These are phyloP conservation scores for Silene conica DNA, from an alignment of 148 eudicot species.

Conservation along the genomic window DNA sequence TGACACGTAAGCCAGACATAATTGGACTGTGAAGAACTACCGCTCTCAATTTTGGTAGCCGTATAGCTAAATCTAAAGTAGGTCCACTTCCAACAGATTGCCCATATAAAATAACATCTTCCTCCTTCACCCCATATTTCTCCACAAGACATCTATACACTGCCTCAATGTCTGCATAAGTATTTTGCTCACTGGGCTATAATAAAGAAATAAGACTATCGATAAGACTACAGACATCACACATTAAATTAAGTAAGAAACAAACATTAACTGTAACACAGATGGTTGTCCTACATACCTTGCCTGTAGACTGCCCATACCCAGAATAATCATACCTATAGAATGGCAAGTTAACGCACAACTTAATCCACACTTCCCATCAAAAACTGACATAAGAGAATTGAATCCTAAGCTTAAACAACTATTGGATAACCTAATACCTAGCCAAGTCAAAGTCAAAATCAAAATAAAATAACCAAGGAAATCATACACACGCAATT, in stretches of 20 bases:
- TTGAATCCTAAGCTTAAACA: not conserved
- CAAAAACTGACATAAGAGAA: not conserved
- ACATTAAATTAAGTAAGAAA: not conserved
- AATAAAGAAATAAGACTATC: constrained; percentile 5
- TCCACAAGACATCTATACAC: constrained; percentile 80
- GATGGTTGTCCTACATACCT: constrained; percentile 39
- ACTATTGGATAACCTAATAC: not conserved
- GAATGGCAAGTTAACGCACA: constrained; percentile 7
- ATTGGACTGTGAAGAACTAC: constrained; percentile 94
- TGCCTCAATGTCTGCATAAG: constrained; percentile 94
- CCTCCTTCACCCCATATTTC: constrained; percentile 78
- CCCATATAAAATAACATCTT: constrained; percentile 82
- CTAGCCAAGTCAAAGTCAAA: not conserved
- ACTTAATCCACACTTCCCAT: constrained; percentile 7
- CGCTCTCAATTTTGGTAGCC: constrained; percentile 67
- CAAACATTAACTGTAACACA: not conserved
- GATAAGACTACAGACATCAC: not conserved
- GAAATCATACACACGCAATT: not conserved
- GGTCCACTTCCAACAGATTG: constrained; percentile 98
- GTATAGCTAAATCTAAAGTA: constrained; percentile 81
- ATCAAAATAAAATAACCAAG: not conserved
- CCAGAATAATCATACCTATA: constrained; percentile 95
- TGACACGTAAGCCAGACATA: constrained; percentile 83
- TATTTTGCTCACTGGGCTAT: constrained; percentile 91
- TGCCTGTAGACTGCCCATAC: constrained; percentile 86